phyloP scores from a whole-genome alignment of 495 filamentous ascomycete species.

The Penicillium herquei region DNA sequence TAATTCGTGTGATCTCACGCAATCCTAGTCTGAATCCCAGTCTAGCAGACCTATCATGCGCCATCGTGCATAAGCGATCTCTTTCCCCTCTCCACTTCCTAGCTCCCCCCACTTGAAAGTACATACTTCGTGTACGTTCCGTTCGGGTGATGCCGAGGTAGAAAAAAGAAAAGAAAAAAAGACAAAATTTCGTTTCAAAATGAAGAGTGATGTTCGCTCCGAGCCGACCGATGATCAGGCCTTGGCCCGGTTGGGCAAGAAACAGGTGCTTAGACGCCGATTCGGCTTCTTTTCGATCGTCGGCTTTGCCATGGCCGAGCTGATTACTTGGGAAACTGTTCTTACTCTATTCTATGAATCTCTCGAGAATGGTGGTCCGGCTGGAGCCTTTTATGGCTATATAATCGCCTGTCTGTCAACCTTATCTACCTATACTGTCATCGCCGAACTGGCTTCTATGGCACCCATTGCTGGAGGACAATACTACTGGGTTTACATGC shows the following conservation, averaged over 20 bases:
- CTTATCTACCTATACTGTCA: constrained; percentile 41
- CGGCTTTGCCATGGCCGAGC: constrained; percentile 35
- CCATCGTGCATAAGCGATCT: background rate
- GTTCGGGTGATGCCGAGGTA: background rate
- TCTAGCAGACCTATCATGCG: background rate
- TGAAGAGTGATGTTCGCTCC: constrained; percentile 6
- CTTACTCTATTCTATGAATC: constrained; percentile 27
- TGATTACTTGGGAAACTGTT: constrained; percentile 41
- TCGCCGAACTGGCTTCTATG: constrained; percentile 52
- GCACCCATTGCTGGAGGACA: constrained; percentile 40
- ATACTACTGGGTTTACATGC: constrained; percentile 45
- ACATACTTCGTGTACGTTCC: background rate
- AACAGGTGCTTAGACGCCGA: constrained; percentile 36
- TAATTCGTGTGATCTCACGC: background rate
- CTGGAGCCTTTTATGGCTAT: constrained; percentile 48
- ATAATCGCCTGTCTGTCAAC: constrained; percentile 48
- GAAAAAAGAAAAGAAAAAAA: background rate
- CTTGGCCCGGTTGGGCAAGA: constrained; percentile 38
- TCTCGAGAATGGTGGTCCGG: constrained; percentile 44
- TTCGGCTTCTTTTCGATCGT: constrained; percentile 40
- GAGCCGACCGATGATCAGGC: constrained; percentile 22
- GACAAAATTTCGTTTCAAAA: constrained; percentile 3
- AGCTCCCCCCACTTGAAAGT: background rate
- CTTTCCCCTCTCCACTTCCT: background rate
- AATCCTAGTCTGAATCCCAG: background rate